Conservation (phyloP, 768 basidiomycete genomes). For the Mycena rosella region DNA sequence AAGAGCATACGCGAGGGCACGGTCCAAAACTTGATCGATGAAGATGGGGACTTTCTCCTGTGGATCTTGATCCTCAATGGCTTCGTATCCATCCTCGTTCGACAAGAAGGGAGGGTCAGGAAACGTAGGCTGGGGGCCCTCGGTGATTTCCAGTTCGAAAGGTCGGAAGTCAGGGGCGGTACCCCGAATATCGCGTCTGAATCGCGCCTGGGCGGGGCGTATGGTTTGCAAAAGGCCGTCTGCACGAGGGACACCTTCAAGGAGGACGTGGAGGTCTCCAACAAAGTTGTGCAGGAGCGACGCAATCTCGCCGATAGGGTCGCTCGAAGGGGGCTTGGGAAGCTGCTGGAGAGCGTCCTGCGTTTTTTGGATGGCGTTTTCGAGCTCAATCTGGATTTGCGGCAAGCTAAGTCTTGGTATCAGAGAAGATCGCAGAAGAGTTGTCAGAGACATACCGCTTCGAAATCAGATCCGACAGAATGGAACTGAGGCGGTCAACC, state of each 20-base stretch:
- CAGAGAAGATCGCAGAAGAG: not conserved
- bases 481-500: conserved; percentile 66
- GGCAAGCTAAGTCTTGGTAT: conserved; percentile 62
- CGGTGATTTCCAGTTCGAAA: conserved; percentile 42
- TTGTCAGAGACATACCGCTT: conserved; percentile 59
- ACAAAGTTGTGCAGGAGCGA: conserved; percentile 61
- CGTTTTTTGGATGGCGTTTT: conserved; percentile 56
- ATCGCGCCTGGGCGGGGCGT: conserved; percentile 59
- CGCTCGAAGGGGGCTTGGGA: conserved; percentile 66
- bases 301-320: conserved; percentile 71
- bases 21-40: conserved; percentile 18
- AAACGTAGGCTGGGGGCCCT: not conserved
- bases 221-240: conserved; percentile 70
- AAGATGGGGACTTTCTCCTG: not conserved
- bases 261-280: conserved; percentile 55
- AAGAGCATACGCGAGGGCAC: conserved; percentile 7
- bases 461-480: conserved; percentile 73
- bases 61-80: not conserved
- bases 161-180: conserved; percentile 75
- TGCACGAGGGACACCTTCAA: conserved; percentile 67
- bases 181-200: conserved; percentile 59
- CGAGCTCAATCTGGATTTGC: conserved; percentile 69
- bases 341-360: conserved; percentile 46
- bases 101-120: conserved; percentile 1
- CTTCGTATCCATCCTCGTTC: conserved; percentile 16